A percentile compares a stretch with the other conserved stretches of the same genome.
phyloP scores from a whole-genome alignment of 345 rosid species.

The Tarenaya hassleriana region DNA sequence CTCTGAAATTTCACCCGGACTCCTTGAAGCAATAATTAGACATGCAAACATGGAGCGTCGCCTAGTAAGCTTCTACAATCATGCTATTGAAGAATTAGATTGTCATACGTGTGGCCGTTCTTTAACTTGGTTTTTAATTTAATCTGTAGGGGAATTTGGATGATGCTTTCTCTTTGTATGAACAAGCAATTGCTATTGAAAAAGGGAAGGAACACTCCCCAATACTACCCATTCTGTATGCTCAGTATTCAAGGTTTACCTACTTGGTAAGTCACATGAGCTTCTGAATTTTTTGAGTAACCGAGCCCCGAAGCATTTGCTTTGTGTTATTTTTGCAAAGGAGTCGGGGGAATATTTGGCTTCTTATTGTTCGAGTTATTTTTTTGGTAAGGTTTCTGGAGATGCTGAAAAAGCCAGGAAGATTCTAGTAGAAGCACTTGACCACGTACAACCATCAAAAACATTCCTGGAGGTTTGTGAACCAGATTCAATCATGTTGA shows the following conservation, averaged over 20 bases:
- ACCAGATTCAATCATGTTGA: neutral
- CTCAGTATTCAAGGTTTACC: slow-evolving; percentile 73
- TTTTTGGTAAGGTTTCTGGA: slow-evolving; percentile 43
- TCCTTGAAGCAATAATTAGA: slow-evolving; percentile 86
- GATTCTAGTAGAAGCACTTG: slow-evolving; percentile 62
- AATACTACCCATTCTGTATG: slow-evolving; percentile 70
- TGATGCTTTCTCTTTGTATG: slow-evolving; percentile 66
- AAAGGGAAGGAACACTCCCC: slow-evolving; percentile 87
- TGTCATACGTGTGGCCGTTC: slow-evolving; percentile 8
- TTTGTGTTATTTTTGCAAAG: slow-evolving; percentile 8
- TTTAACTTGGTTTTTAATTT: slow-evolving; percentile 22
- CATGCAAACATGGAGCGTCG: slow-evolving; percentile 94
- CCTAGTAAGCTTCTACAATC: slow-evolving; percentile 42
- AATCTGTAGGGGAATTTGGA: slow-evolving; percentile 70
- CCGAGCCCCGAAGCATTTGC: neutral
- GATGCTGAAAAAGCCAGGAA: slow-evolving; percentile 75
- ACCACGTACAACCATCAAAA: slow-evolving; percentile 67
- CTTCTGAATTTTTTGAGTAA: slow-evolving; percentile 4
- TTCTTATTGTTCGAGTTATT: slow-evolving; percentile 7
- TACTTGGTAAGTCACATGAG: slow-evolving; percentile 51
- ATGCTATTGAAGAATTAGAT: slow-evolving; percentile 16
- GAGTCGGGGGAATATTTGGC: slow-evolving; percentile 2
- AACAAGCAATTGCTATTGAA: slow-evolving; percentile 90
- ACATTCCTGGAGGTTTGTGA: slow-evolving; percentile 57
- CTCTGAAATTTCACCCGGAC: slow-evolving; percentile 81